Base-by-base conservation (phyloP, 2,329 filamentous ascomycete genomes). In the Epichloe gansuensis region DNA sequence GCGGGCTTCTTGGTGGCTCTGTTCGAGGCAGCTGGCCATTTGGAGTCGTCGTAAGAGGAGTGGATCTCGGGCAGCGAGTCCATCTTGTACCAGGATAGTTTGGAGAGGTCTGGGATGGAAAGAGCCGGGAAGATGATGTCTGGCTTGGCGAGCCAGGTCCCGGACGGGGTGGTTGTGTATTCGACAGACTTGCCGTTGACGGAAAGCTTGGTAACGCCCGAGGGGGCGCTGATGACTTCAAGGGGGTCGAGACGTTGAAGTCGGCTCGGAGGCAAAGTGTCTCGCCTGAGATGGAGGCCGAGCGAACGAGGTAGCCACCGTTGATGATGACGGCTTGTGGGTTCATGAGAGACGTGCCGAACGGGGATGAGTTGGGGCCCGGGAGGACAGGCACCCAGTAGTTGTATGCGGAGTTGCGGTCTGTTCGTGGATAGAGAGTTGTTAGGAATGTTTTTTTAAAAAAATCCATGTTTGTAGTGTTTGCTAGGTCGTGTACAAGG, bases 61-160 rank as follows among this genome's bases (percentile, higher is more conserved):
- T 76, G 64, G 6, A 88, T 71, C 62, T 91, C 88, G 0, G 87
- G 88, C 0, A 93, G 76, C 0, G 78, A 79, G 64, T 91, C 81
- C 23, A 87, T 61, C 53, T 79, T 81, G 61, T 82, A 82, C 88
- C 88, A 93, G 1, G 75, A 66, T 9, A 87, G 65, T 0, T 70
- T 63, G 13, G 72, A 70, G 2, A 91, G 71, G 7, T 77, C 68
- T 0, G 67, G 63, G 3, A 63, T 42, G 15, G 52, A 35, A 39
- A 63, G 4, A 3, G 46, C 12, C 0, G 85, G 85, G 1, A 88
- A 58, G 0, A 62, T 60, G 41, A 86, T 56, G 0, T 68, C 63
- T 0, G 80, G 81, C 7, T 69, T 65, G 0, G 64, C 62, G 58
- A 75, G 67, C 65, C 83, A 77, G 50, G 73, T 72, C 1, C 73